Percentiles rank a stretch among this genome's conserved stretches.
Evolutionary conservation across 2,329 filamentous ascomycete genomes (phyloP).

Genomic region (Claviceps sp.): DNA sequence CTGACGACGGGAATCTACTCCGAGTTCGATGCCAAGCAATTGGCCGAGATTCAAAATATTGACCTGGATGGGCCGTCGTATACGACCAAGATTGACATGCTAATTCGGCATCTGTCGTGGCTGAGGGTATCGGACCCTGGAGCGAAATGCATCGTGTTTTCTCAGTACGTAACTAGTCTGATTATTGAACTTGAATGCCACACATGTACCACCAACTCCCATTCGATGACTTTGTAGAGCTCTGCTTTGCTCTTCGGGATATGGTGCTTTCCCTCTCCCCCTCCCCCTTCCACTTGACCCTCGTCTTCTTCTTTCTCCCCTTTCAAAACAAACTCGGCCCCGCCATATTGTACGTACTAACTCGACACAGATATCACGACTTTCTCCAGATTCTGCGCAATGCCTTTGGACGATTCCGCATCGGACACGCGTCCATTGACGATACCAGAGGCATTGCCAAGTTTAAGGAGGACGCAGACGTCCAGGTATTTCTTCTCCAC

Average conservation of each 20-base stretch:
- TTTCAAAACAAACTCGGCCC: too few relatives aligned
- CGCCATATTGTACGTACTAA: neutral
- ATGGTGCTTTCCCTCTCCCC: neutral
- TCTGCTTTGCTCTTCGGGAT: neutral
- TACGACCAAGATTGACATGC: conserved; percentile 80
- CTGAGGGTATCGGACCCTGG: conserved; percentile 72
- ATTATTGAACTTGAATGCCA: too few relatives aligned
- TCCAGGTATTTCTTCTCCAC: conserved; percentile 80
- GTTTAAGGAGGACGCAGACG: conserved; percentile 61
- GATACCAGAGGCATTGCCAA: conserved; percentile 52
- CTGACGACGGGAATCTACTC: conserved; percentile 51
- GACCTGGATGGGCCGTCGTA: conserved; percentile 62
- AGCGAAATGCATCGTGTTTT: conserved; percentile 88
- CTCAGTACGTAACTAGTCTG: conserved; percentile 41
- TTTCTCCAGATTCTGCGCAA: conserved; percentile 62
- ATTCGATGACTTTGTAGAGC: too few relatives aligned
- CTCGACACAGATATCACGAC: conserved; percentile 44
- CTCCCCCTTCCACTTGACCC: neutral
- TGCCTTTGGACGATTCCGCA: conserved; percentile 59
- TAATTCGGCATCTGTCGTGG: conserved; percentile 74
- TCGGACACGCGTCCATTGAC: conserved; percentile 61
- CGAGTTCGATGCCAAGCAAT: conserved; percentile 54
- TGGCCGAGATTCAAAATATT: conserved; percentile 71
- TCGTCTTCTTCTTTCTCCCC: neutral
- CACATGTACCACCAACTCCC: too few relatives aligned